These are phyloP conservation scores for Aspergillus aculeatinus DNA, from an alignment of 2,329 filamentous ascomycete genomes.

Conservation along the genomic window DNA sequence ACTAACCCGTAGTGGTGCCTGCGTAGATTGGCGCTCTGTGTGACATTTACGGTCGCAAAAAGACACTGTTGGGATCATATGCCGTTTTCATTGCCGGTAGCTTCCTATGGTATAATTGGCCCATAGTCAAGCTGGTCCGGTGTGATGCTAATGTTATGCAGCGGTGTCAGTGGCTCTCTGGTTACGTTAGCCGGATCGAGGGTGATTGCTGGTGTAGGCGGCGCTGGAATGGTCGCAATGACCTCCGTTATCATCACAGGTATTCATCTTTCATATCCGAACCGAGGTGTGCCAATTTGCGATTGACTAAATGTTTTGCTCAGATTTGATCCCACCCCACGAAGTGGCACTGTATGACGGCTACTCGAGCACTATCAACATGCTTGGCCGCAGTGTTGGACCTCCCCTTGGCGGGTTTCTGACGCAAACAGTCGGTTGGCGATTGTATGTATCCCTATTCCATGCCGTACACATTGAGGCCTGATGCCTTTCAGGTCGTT, in stretches of 20 bases:
- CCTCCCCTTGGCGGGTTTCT: slow-evolving; percentile 69
- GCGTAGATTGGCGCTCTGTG: slow-evolving; percentile 45
- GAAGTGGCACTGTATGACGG: slow-evolving; percentile 43
- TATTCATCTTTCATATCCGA: too few species aligned
- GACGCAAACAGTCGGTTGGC: slow-evolving; percentile 69
- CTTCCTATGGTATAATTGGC: slow-evolving; percentile 23
- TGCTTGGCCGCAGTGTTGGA: slow-evolving; percentile 53
- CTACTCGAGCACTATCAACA: slow-evolving; percentile 48
- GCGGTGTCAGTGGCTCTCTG: slow-evolving; percentile 13
- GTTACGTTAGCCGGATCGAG: slow-evolving; percentile 35
- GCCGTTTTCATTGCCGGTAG: slow-evolving; percentile 17
- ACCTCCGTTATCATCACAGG: slow-evolving; percentile 25
- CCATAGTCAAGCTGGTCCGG: too few species aligned
- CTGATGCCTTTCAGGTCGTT: slow-evolving; percentile 50
- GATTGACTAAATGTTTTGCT: too few species aligned
- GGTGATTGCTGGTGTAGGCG: slow-evolving; percentile 37
- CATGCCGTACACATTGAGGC: neutral
- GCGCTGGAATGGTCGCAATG: slow-evolving; percentile 39
- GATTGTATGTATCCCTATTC: slow-evolving; percentile 50
- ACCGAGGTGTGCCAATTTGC: too few species aligned
- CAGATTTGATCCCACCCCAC: too few species aligned
- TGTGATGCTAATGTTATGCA: neutral
- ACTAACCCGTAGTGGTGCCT: neutral
- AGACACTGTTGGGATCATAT: slow-evolving; percentile 42
- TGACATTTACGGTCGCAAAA: slow-evolving; percentile 48